A percentile compares a stretch with the other conserved stretches of the same genome.
phyloP scores from a whole-genome alignment of 306 rosid genomes.

The Glycine latifolia region DNA sequence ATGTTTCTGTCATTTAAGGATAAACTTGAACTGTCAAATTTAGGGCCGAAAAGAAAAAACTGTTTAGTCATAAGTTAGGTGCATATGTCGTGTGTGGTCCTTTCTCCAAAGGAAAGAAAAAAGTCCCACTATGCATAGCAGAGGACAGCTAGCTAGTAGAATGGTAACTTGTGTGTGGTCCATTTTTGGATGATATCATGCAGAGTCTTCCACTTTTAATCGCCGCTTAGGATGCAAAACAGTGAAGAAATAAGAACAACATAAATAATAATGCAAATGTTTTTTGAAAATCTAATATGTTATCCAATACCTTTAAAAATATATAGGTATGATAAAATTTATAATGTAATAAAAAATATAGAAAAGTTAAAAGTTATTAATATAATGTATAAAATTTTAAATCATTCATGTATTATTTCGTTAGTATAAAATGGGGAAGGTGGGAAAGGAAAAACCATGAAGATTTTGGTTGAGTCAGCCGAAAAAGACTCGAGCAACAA shows the following conservation, averaged over 20 bases:
- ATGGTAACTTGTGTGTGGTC: conserved; percentile 27
- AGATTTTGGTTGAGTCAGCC: too few relatives aligned
- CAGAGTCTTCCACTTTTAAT: background rate
- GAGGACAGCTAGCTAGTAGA: conserved; percentile 22
- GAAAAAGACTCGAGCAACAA: background rate
- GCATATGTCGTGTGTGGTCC: conserved; percentile 6
- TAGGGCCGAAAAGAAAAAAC: background rate
- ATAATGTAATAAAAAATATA: too few relatives aligned
- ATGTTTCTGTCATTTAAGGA: background rate
- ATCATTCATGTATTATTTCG: too few relatives aligned
- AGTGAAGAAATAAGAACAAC: background rate
- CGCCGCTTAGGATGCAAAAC: background rate
- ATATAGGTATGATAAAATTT: too few relatives aligned
- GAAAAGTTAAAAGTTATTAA: too few relatives aligned
- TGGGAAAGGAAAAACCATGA: too few relatives aligned
- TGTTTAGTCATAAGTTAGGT: background rate
- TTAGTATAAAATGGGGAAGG: too few relatives aligned
- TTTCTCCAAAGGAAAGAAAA: background rate
- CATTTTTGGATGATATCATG: background rate
- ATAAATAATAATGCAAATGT: background rate
- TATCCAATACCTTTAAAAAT: too few relatives aligned
- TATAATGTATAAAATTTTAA: too few relatives aligned
- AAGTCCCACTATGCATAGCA: background rate
- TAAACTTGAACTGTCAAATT: background rate
- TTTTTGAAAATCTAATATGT: too few relatives aligned